Conservation (phyloP, 2,329 filamentous ascomycete species). For the Simplicillium sp. region DNA sequence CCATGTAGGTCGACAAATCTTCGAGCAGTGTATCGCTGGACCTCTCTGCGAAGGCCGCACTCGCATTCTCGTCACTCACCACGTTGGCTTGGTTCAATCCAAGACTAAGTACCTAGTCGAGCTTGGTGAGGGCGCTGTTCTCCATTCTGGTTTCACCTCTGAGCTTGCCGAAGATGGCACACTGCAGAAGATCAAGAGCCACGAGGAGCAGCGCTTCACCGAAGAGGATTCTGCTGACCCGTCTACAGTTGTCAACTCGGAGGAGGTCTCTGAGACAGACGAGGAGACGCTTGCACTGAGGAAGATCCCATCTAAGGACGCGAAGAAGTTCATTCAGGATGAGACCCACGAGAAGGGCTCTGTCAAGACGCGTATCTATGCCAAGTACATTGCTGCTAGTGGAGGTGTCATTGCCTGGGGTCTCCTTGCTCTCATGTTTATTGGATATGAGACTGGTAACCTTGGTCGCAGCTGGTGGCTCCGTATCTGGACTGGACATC, state of each 20-base stretch:
- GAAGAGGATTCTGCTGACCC: constrained; percentile 35
- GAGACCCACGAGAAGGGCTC: constrained; percentile 63
- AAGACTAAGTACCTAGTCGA: constrained; percentile 67
- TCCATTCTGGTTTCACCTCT: constrained; percentile 53
- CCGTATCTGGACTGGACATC: constrained; percentile 46
- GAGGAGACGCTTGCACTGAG: constrained; percentile 31
- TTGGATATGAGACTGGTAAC: constrained; percentile 42
- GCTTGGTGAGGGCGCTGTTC: constrained; percentile 57
- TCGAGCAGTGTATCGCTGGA: constrained; percentile 65
- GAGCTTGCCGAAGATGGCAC: constrained; percentile 52
- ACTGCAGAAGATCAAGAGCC: constrained; percentile 46
- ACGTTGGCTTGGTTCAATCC: constrained; percentile 61
- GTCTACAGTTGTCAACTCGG: constrained; percentile 45
- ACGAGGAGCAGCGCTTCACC: constrained; percentile 32
- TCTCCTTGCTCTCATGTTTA: constrained; percentile 41
- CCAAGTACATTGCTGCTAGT: constrained; percentile 55
- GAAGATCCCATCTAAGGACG: constrained; percentile 40
- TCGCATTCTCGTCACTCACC: constrained; percentile 71
- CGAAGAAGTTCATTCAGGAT: constrained; percentile 67
- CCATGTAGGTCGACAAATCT: constrained; percentile 71
- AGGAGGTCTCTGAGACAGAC: constrained; percentile 32
- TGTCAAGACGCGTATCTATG: constrained; percentile 59
- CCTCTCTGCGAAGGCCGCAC: constrained; percentile 61
- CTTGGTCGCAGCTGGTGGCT: constrained; percentile 57
- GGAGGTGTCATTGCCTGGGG: constrained; percentile 55